Percentiles rank a stretch among this genome's conserved stretches.
Evolutionary conservation across 106 monocot genomes (phyloP).

Genomic region (Cymbidium sinense): DNA sequence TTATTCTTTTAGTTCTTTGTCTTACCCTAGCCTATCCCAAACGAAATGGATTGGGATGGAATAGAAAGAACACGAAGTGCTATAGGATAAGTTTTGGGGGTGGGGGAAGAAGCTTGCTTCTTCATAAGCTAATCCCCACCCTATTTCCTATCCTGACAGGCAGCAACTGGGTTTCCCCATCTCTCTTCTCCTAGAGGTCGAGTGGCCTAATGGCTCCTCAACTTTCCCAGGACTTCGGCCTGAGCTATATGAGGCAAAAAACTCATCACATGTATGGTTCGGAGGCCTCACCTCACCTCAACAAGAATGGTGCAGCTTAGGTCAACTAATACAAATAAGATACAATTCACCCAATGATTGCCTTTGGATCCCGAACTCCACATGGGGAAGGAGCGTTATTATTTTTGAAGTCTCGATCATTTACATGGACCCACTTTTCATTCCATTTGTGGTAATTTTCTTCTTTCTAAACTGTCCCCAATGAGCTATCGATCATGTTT

Average conservation of each 20-base stretch:
- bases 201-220: neutral
- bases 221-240: conserved; percentile 10
- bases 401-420: too few species aligned
- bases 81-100: neutral
- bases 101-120: too few species aligned
- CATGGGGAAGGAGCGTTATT: too few species aligned
- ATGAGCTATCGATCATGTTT: too few species aligned
- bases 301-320: conserved; percentile 23
- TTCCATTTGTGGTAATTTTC: too few species aligned
- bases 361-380: too few species aligned
- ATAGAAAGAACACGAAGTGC: neutral
- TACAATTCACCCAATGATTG: neutral
- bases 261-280: conserved; percentile 27
- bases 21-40: neutral
- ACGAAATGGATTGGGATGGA: neutral
- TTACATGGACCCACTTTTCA: too few species aligned
- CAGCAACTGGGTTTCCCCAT: conserved; percentile 12
- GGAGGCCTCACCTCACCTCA: conserved; percentile 24
- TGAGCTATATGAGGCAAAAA: conserved; percentile 21
- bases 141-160: conserved; percentile 3
- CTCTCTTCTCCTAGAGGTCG: neutral
- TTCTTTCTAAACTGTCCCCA: too few species aligned
- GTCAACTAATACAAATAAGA: conserved; percentile 12
- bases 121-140: too few species aligned
- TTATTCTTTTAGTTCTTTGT: neutral